Base-by-base conservation (phyloP, 805 yeast species). In the Cyberlindnera suaveolens region DNA sequence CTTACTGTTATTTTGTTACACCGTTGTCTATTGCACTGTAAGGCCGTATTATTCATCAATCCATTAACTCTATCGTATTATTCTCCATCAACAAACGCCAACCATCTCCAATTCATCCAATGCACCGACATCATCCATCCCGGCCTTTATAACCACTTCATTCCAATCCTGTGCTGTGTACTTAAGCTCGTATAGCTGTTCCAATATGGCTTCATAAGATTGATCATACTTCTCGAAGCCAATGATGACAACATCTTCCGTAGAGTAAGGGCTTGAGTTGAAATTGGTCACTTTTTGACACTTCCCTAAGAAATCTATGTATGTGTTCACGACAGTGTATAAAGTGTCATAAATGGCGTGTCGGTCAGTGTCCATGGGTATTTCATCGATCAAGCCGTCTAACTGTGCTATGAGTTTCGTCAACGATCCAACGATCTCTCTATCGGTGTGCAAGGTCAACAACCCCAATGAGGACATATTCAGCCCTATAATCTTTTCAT, bases 221-320 rank as follows among this genome's bases (percentile, higher is more conserved):
- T 44, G 42, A 15, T 49, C 53, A 32, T 51, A 51, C 17, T 39
- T 16, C 16, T 51, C 51, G 35, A 39, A 51, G 8, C 46, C 51
- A 13, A 49, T 39, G 7, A 51, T 33, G 36, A 51, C 38, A 3
- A 42, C 43, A 20, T 51, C 55, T 9, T 40, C 41, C 11, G 41
- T 41, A 3, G 44, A 37, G 31, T 41, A 47, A 13, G 52, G 45
- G 34, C 46, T 42, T 19, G 45, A 39, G 18, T 48, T 38, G 46
- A 51, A 51, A 11, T 37, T 47, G 4, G 54, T 51, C 20, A 36
- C 43, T 27, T 38, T 26, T n/a, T 39, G 39, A 14, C 49, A 45
- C 17, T 44, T 39, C 3, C 18, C 15, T 2, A 50, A 27, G 27
- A 50, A 41, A 4, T 17, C 5, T 10, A 10, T 32, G 38, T 38